Evolutionary conservation across 345 rosid genomes (phyloP).

Genomic region (Ceriops tagal): DNA sequence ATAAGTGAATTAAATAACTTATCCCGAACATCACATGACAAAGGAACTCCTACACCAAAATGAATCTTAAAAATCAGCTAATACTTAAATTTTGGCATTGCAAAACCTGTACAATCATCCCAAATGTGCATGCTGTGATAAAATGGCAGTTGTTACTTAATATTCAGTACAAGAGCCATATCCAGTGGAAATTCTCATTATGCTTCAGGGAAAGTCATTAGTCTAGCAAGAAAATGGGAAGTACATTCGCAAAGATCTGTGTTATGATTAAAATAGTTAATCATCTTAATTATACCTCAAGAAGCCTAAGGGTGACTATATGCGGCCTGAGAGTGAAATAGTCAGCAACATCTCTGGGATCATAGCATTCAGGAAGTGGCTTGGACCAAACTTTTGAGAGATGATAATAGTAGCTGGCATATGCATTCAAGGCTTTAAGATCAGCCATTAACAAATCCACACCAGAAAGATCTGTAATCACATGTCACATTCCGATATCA

Average conservation of each 20-base stretch:
- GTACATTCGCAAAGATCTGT: background rate
- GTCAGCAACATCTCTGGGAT: conserved; percentile 63
- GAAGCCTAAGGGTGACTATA: conserved; percentile 71
- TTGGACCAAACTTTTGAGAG: conserved; percentile 72
- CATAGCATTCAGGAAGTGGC: conserved; percentile 86
- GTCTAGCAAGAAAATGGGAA: too few relatives aligned
- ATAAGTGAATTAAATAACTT: too few relatives aligned
- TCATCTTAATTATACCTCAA: conserved; percentile 55
- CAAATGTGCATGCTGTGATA: too few relatives aligned
- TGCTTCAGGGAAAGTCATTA: too few relatives aligned
- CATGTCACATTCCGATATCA: background rate
- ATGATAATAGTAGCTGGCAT: conserved; percentile 57
- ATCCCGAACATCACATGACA: too few relatives aligned
- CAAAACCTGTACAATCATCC: too few relatives aligned
- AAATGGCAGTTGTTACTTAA: too few relatives aligned
- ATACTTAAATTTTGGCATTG: too few relatives aligned
- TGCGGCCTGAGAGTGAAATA: conserved; percentile 92
- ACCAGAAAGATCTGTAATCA: conserved; percentile 61
- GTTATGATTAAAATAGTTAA: background rate
- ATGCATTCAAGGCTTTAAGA: conserved; percentile 81
- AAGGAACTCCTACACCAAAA: too few relatives aligned
- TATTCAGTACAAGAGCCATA: too few relatives aligned
- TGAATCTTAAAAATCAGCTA: too few relatives aligned
- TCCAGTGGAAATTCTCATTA: too few relatives aligned
- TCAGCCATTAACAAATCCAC: conserved; percentile 90